Percentiles rank a stretch among this genome's conserved stretches.
Conservation (phyloP, 345 rosid genomes). For the Camelina laxa region DNA sequence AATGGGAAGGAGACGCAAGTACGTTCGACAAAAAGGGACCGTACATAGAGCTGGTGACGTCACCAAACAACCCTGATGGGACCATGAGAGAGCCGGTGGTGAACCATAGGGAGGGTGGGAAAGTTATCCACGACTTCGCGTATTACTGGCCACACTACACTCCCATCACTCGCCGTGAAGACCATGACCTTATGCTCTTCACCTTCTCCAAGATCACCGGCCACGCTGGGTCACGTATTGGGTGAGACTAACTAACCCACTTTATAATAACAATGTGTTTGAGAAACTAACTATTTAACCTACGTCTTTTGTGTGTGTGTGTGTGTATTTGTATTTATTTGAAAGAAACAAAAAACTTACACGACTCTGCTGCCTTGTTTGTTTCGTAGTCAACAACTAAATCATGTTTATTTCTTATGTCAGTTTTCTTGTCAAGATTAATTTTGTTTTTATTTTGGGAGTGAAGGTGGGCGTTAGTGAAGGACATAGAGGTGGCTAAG, state of each 20-base stretch:
- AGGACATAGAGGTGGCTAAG: constrained; percentile 64
- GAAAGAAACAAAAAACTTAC: neutral
- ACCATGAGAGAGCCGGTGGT: constrained; percentile 64
- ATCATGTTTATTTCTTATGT: no score
- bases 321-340: no score
- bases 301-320: no score
- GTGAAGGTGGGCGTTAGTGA: constrained; percentile 78
- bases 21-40: constrained; percentile 57
- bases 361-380: neutral
- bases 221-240: constrained; percentile 91
- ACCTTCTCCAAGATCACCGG: constrained; percentile 91
- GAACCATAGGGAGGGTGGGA: constrained; percentile 51
- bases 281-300: no score
- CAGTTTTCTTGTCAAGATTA: no score
- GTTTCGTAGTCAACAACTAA: no score
- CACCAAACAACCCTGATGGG: constrained; percentile 93
- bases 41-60: constrained; percentile 69
- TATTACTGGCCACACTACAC: constrained; percentile 94
- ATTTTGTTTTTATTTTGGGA: neutral
- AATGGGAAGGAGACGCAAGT: constrained; percentile 85
- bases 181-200: constrained; percentile 81
- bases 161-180: constrained; percentile 59
- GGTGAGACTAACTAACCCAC: constrained; percentile 50
- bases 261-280: no score
- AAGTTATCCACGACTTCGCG: constrained; percentile 73